These are phyloP conservation scores for Cymbopogon citratus DNA, from an alignment of 176 grass and related monocot genomes.

Conservation along the genomic window DNA sequence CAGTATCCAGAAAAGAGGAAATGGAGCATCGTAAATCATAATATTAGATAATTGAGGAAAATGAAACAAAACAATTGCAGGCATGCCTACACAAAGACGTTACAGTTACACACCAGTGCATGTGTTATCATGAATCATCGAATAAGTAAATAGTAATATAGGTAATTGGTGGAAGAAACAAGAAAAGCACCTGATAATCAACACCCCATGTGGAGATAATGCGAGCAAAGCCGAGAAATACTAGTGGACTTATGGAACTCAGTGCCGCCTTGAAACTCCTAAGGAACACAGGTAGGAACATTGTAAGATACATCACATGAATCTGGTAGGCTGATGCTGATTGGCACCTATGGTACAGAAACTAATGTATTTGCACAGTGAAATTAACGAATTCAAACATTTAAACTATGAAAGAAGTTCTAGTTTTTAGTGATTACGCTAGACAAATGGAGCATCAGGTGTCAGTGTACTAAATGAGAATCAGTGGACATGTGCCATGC, in stretches of 20 bases:
- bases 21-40: background rate
- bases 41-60: background rate
- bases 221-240: slow-evolving; percentile 87
- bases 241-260: slow-evolving; percentile 66
- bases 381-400: slow-evolving; percentile 15
- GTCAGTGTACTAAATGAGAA: background rate
- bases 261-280: slow-evolving; percentile 58
- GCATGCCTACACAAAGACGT: background rate
- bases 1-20: slow-evolving; percentile 7
- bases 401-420: background rate
- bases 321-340: background rate
- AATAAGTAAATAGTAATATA: slow-evolving; percentile 3
- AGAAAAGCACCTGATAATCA: slow-evolving; percentile 82
- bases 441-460: background rate
- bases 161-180: slow-evolving; percentile 9
- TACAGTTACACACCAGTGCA: background rate
- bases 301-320: slow-evolving; percentile 18
- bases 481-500: background rate
- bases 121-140: background rate
- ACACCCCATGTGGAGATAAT: slow-evolving; percentile 66
- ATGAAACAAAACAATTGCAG: background rate
- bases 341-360: background rate
- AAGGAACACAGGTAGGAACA: slow-evolving; percentile 33
- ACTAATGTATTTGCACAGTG: background rate
- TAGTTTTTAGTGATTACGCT: background rate